These are phyloP conservation scores for Tylopilus vinaceipallidus DNA, from an alignment of 768 basidiomycete species.

Conservation along the genomic window DNA sequence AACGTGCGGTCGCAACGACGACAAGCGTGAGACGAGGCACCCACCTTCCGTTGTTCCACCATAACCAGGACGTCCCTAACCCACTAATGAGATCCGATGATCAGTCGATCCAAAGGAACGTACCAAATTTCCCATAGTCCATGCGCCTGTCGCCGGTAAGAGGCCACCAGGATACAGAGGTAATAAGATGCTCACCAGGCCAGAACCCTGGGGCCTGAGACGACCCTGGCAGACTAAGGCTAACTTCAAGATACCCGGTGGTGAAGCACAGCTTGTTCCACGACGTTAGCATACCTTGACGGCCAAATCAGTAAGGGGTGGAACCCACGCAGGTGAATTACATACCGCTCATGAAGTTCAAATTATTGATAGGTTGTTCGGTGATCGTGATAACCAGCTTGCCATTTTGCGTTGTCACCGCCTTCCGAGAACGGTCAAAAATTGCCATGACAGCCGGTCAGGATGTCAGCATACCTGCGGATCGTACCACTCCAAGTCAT, in stretches of 20 bases:
- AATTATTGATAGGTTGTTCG: constrained; percentile 65
- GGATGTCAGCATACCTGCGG: constrained; percentile 47
- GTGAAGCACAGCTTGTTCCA: constrained; percentile 98
- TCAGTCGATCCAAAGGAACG: not conserved
- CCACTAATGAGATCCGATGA: constrained; percentile 22
- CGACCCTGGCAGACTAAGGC: constrained; percentile 71
- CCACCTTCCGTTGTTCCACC: constrained; percentile 84
- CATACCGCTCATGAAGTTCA: constrained; percentile 82
- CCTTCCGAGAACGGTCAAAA: constrained; percentile 30
- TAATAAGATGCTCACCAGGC: constrained; percentile 61
- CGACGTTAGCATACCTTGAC: constrained; percentile 64
- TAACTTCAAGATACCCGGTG: constrained; percentile 85
- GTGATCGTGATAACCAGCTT: constrained; percentile 79
- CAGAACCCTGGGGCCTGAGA: constrained; percentile 68
- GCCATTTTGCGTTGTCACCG: constrained; percentile 73
- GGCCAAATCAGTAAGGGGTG: constrained; percentile 6
- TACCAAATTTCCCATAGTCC: constrained; percentile 75
- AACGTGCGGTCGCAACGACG: not conserved
- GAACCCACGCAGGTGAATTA: constrained; percentile 1
- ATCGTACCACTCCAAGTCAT: constrained; percentile 83
- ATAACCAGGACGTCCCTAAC: constrained; percentile 79
- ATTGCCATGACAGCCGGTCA: not conserved
- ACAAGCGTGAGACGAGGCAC: constrained; percentile 8
- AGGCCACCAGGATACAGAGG: not conserved
- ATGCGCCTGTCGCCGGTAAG: constrained; percentile 42